These are phyloP conservation scores for Trichomonascaceae sp. DNA, from an alignment of 1,139 yeast species.

Conservation along the genomic window DNA sequence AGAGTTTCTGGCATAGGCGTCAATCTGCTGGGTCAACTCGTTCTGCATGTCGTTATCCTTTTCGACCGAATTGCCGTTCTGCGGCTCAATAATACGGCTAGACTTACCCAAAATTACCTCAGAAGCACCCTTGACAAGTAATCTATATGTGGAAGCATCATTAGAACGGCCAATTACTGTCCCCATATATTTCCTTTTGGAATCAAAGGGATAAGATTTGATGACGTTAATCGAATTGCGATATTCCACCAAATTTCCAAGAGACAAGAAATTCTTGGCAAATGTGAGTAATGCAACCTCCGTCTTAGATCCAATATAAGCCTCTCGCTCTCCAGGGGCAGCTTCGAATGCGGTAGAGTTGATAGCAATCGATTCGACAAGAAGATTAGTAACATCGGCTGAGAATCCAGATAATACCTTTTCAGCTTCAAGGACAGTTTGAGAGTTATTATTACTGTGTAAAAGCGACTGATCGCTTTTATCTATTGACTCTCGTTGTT, in stretches of 20 bases:
- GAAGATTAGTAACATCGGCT: constrained; percentile 33
- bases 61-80: constrained; percentile 29
- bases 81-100: constrained; percentile 23
- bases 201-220: constrained; percentile 85
- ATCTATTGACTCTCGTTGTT: constrained; percentile 12
- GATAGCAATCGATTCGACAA: constrained; percentile 59
- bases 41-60: constrained; percentile 30
- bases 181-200: constrained; percentile 90
- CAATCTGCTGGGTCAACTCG: constrained; percentile 28
- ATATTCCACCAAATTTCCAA: constrained; percentile 37
- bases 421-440: constrained; percentile 21
- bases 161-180: constrained; percentile 46
- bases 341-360: constrained; percentile 86
- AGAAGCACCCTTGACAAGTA: constrained; percentile 89
- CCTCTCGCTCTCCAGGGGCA: constrained; percentile 29
- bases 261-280: constrained; percentile 52
- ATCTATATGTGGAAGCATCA: constrained; percentile 40
- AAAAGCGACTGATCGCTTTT: not conserved
- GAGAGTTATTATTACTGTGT: not conserved
- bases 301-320: constrained; percentile 86
- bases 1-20: constrained; percentile 64
- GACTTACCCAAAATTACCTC: constrained; percentile 72
- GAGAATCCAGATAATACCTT: constrained; percentile 32
- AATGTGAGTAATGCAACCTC: constrained; percentile 80
- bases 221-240: constrained; percentile 43